These are phyloP conservation scores for Talaromyces sp. DNA, from an alignment of 2,329 filamentous ascomycete species.

Conservation along the genomic window DNA sequence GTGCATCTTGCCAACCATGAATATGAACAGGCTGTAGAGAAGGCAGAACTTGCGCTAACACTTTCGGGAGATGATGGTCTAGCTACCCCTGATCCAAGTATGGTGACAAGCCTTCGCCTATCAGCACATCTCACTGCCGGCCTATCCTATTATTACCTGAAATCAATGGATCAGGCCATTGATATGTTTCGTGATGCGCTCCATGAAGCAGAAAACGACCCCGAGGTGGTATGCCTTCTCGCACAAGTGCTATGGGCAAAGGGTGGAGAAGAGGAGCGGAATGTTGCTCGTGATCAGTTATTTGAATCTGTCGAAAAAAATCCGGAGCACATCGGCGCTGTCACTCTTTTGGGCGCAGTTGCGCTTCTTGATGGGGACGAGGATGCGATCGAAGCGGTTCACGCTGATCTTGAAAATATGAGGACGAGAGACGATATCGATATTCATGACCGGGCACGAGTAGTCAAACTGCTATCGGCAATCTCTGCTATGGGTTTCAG, in stretches of 20 bases:
- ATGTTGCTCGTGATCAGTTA: conserved; percentile 72
- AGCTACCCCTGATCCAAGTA: conserved; percentile 59
- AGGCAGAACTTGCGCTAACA: conserved; percentile 74
- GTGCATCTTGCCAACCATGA: conserved; percentile 67
- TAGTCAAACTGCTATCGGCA: conserved; percentile 72
- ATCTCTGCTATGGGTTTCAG: conserved; percentile 60
- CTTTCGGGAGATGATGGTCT: conserved; percentile 70
- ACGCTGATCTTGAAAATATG: conserved; percentile 69
- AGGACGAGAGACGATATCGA: conserved; percentile 64
- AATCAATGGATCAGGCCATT: conserved; percentile 66
- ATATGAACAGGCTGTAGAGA: conserved; percentile 69
- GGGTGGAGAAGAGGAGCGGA: conserved; percentile 68
- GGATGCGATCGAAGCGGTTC: conserved; percentile 76
- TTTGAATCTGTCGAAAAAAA: conserved; percentile 74
- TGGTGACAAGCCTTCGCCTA: conserved; percentile 67
- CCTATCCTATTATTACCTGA: conserved; percentile 71
- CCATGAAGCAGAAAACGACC: conserved; percentile 69
- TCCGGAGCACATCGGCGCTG: conserved; percentile 72
- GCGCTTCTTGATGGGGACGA: conserved; percentile 75
- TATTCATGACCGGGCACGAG: conserved; percentile 61
- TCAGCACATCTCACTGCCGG: conserved; percentile 85
- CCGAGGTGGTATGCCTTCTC: conserved; percentile 81
- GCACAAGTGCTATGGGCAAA: conserved; percentile 93
- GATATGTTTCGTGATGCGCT: conserved; percentile 77
- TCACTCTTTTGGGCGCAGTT: conserved; percentile 78